phyloP scores from a whole-genome alignment of 2,329 filamentous ascomycete species.

The Fusarium sp. region DNA sequence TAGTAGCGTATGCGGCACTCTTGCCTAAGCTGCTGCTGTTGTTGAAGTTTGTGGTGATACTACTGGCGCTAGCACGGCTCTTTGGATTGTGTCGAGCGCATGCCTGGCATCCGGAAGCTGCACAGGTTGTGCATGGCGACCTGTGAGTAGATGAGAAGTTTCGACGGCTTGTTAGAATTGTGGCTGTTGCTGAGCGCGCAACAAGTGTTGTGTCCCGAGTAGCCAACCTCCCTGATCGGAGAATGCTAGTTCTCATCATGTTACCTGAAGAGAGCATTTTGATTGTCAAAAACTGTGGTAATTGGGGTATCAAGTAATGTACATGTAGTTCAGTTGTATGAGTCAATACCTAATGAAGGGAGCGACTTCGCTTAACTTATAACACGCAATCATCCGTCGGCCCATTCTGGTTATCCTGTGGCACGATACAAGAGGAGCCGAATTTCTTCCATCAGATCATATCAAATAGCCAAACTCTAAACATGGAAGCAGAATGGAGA shows the following conservation, averaged over 20 bases:
- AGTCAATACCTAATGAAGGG: background rate
- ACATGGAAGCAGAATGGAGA: background rate
- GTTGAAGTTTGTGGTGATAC: conserved; percentile 22
- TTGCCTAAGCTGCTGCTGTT: conserved; percentile 25
- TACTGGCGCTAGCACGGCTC: conserved; percentile 17
- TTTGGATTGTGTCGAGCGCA: conserved; percentile 33
- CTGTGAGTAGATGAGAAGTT: conserved; percentile 36
- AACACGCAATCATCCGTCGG: background rate
- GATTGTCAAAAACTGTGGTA: background rate
- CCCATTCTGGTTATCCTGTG: conserved; percentile 10
- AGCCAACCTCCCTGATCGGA: conserved; percentile 25
- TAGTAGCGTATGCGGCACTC: conserved; percentile 39
- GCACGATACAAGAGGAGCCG: conserved; percentile 1
- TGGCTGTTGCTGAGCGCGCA: conserved; percentile 25
- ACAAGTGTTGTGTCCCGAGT: conserved; percentile 28
- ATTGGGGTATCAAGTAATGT: background rate
- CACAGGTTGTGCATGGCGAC: conserved; percentile 32
- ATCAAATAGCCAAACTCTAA: conserved; percentile 14
- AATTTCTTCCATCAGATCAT: conserved; percentile 25
- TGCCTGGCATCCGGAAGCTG: conserved; percentile 18
- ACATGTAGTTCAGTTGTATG: background rate
- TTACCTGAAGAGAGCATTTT: conserved; percentile 35
- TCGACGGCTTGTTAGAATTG: conserved; percentile 13
- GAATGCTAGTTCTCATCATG: conserved; percentile 32
- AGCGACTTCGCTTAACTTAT: conserved; percentile 20